Percentiles rank a stretch among this genome's conserved stretches.
Conservation (phyloP, 345 rosid species). For the Aegle marmelos region DNA sequence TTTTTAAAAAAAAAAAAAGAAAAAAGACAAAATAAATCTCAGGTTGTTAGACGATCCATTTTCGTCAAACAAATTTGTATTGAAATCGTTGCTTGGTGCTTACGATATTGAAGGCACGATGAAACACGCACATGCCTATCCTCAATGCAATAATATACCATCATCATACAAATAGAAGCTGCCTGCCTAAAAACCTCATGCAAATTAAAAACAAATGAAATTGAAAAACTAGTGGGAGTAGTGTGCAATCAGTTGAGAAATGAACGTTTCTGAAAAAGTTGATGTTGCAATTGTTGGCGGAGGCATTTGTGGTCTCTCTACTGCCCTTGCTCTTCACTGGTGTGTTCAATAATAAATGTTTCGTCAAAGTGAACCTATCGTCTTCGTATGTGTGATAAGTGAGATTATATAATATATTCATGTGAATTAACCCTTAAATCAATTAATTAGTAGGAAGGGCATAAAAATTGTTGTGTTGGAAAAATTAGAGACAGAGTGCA, state of each 20-base stretch:
- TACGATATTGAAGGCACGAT: neutral
- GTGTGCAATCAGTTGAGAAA: neutral
- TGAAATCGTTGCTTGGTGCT: neutral
- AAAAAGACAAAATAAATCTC: neutral
- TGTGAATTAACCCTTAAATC: too few relatives aligned
- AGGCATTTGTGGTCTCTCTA: slow-evolving; percentile 54
- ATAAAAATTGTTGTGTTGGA: slow-evolving; percentile 51
- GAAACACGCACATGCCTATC: neutral
- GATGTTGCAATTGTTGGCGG: neutral
- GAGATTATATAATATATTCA: too few relatives aligned
- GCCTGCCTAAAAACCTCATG: too few relatives aligned
- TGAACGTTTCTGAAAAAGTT: neutral
- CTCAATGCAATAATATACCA: too few relatives aligned
- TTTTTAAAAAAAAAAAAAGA: too few relatives aligned
- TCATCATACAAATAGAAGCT: too few relatives aligned
- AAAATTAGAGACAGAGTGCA: slow-evolving; percentile 37
- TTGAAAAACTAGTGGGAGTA: slow-evolving; percentile 23
- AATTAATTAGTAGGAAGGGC: slow-evolving; percentile 45
- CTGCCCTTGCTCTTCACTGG: slow-evolving; percentile 60
- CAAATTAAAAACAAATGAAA: neutral
- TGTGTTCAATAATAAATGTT: too few relatives aligned
- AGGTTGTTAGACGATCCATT: neutral
- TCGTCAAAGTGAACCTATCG: too few relatives aligned
- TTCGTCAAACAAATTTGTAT: neutral
- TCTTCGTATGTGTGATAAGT: too few relatives aligned